Evolutionary conservation across 2,329 filamentous ascomycete species (phyloP).

Genomic region (Aspergillus novofumigatus): DNA sequence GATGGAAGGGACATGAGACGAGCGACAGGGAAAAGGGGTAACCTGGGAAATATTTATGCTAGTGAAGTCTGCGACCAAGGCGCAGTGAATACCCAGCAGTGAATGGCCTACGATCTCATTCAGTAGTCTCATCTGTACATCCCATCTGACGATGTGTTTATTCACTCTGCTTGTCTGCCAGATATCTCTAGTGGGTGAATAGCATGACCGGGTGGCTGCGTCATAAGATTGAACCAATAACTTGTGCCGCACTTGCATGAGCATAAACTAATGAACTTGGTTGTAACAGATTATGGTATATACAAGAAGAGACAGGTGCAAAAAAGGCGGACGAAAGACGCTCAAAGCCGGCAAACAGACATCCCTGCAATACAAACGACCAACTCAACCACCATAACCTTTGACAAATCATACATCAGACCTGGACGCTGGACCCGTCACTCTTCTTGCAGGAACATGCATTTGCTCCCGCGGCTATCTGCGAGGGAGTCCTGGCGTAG

Average conservation of each 20-base stretch:
- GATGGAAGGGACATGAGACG: background rate
- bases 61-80: background rate
- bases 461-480: slow-evolving; percentile 49
- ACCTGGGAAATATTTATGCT: background rate
- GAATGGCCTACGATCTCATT: background rate
- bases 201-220: background rate
- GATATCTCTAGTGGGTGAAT: background rate
- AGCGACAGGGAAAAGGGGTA: no score
- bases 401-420: slow-evolving; percentile 26
- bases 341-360: background rate
- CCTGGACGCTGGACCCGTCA: slow-evolving; percentile 37
- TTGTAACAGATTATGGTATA: background rate
- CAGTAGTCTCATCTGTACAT: background rate
- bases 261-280: background rate
- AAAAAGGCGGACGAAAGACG: no score
- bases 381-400: background rate
- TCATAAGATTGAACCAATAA: background rate
- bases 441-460: slow-evolving; percentile 33
- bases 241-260: background rate
- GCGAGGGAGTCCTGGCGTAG: slow-evolving; percentile 68
- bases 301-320: background rate
- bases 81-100: background rate
- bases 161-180: background rate
- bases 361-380: background rate
- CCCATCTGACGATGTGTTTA: background rate